Evolutionary conservation across 108 stramenopile genomes (phyloP).

Genomic region (Cafeteria roenbergensis): DNA sequence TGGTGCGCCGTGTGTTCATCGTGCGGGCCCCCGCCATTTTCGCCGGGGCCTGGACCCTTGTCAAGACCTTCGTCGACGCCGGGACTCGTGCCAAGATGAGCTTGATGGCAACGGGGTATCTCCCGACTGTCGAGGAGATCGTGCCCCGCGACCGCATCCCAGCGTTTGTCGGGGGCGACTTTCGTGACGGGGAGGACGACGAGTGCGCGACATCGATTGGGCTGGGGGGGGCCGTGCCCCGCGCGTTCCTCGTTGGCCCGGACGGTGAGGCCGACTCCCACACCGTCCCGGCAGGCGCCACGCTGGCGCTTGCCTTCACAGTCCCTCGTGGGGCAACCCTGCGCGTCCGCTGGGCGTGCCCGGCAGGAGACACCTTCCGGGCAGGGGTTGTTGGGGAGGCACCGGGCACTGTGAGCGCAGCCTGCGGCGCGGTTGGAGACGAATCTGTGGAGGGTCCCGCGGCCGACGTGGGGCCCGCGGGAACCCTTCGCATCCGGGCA

Average conservation of each 20-base stretch:
- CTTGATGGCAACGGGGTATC: background rate
- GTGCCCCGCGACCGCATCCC: background rate
- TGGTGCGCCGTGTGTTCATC: background rate
- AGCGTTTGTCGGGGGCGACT: background rate
- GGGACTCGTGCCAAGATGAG: background rate
- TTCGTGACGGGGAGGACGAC: background rate
- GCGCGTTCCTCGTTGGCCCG: background rate
- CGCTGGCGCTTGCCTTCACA: no score
- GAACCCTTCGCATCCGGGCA: no score
- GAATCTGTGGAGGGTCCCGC: no score
- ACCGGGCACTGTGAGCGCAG: no score
- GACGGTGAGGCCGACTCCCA: background rate
- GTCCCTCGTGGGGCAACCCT: no score
- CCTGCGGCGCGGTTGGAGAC: no score
- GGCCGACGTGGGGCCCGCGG: no score
- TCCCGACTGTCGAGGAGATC: background rate
- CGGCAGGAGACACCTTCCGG: no score
- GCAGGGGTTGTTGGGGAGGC: no score
- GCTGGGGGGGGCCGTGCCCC: background rate
- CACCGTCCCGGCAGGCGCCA: background rate
- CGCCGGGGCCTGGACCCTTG: background rate
- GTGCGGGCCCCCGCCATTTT: background rate
- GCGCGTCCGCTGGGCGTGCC: no score
- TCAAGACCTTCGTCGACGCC: background rate
- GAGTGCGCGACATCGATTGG: background rate